Evolutionary conservation across 768 basidiomycete species (phyloP).

Genomic region (Suillus cothurnatus): DNA sequence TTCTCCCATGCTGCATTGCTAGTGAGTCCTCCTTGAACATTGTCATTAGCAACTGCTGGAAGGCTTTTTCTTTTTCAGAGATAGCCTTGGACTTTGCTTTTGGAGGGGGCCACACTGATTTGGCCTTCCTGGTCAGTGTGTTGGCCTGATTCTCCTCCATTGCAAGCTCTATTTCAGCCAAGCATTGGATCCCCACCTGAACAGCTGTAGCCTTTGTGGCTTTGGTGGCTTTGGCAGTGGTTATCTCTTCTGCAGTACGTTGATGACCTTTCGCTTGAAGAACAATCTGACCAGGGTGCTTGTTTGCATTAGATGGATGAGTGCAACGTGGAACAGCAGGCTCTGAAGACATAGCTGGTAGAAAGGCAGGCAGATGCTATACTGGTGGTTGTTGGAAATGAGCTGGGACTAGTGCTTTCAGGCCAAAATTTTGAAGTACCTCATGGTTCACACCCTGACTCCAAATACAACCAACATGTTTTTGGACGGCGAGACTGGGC

Average conservation of each 20-base stretch:
- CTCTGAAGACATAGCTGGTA: background rate
- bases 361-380: background rate
- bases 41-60: no score
- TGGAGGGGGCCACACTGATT: constrained; percentile 8
- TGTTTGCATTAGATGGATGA: constrained; percentile 1
- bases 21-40: no score
- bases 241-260: constrained; percentile 12
- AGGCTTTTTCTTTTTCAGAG: no score
- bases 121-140: background rate
- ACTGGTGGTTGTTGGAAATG: background rate
- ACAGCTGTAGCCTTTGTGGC: background rate
- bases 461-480: background rate
- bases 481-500: background rate
- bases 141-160: constrained; percentile 6
- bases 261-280: background rate
- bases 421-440: background rate
- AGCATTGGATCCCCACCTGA: background rate
- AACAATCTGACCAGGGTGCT: constrained; percentile 11
- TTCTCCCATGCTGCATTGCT: no score
- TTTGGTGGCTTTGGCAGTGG: constrained; percentile 7
- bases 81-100: background rate
- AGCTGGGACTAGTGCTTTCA: background rate
- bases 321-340: background rate
- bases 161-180: constrained; percentile 9
- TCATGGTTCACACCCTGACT: background rate